These are phyloP conservation scores for Pelargonium australe DNA, from an alignment of 441 rosid genomes.

Conservation along the genomic window DNA sequence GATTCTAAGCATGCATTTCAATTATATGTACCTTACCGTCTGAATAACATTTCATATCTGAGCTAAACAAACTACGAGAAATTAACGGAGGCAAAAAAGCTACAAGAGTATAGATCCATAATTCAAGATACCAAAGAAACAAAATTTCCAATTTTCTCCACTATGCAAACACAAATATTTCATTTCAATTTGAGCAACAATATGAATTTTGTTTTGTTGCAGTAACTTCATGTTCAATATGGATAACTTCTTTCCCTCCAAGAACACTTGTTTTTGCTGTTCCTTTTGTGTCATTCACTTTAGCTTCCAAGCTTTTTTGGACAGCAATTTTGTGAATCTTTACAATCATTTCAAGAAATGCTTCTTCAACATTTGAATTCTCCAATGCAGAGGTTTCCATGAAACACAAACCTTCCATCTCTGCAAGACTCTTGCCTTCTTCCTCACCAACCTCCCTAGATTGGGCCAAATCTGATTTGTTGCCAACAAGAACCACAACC, in stretches of 20 bases:
- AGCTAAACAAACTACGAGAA: too few species aligned
- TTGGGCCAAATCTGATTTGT: constrained; percentile 51
- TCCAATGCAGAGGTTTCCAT: constrained; percentile 73
- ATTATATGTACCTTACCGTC: too few species aligned
- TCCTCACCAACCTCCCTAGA: constrained; percentile 49
- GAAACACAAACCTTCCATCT: constrained; percentile 51
- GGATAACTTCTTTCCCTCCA: constrained; percentile 41
- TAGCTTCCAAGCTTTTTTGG: constrained; percentile 48
- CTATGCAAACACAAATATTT: not conserved
- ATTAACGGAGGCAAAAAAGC: too few species aligned
- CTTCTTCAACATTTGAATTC: constrained; percentile 59
- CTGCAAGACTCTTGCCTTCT: constrained; percentile 55
- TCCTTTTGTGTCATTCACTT: constrained; percentile 21
- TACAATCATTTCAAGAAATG: constrained; percentile 55
- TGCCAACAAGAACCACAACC: constrained; percentile 66
- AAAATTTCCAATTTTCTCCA: not conserved
- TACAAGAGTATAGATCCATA: too few species aligned
- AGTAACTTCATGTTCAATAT: constrained; percentile 42
- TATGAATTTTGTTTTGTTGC: constrained; percentile 43
- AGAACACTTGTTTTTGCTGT: constrained; percentile 18
- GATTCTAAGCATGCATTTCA: too few species aligned
- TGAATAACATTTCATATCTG: too few species aligned
- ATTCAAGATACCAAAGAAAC: too few species aligned
- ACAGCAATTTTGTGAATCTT: constrained; percentile 50
- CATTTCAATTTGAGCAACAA: constrained; percentile 39